phyloP scores from a whole-genome alignment of 495 filamentous ascomycete genomes.

The Penicillium silybi region DNA sequence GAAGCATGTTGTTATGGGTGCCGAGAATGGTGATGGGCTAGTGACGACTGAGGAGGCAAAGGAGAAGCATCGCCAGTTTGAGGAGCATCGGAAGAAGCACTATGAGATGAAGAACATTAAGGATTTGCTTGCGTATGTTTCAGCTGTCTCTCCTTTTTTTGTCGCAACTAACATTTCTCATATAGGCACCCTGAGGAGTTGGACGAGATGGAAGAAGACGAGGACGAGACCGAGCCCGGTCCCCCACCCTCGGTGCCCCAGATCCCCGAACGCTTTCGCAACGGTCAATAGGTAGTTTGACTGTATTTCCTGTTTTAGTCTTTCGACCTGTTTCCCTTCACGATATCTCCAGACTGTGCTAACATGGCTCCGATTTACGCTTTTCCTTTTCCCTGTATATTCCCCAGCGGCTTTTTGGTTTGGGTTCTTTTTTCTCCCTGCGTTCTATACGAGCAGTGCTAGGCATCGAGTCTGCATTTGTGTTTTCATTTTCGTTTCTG shows the following conservation, averaged over 20 bases:
- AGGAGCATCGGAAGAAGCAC: constrained; percentile 86
- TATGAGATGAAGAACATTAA: constrained; percentile 99
- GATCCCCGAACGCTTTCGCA: constrained; percentile 30
- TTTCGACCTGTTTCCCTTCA: background rate
- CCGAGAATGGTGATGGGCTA: constrained; percentile 53
- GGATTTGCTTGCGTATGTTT: constrained; percentile 70
- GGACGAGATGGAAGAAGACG: constrained; percentile 52
- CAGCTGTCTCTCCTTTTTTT: background rate
- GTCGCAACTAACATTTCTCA: constrained; percentile 9
- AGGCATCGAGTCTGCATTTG: background rate
- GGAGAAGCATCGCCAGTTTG: constrained; percentile 88
- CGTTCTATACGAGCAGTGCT: background rate
- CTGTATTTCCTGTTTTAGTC: background rate
- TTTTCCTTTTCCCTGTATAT: constrained; percentile 10
- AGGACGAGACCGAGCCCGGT: constrained; percentile 32
- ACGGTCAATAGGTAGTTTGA: constrained; percentile 12
- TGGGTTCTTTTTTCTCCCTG: background rate
- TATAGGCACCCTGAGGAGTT: constrained; percentile 45
- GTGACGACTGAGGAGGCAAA: constrained; percentile 70
- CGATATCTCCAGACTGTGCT: background rate
- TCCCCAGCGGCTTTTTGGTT: constrained; percentile 8
- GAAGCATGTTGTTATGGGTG: constrained; percentile 76
- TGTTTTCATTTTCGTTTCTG: background rate
- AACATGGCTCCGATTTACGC: background rate
- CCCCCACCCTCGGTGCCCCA: constrained; percentile 32